Base-by-base conservation (phyloP, 495 filamentous ascomycete species). In the Podospora anserina region DNA sequence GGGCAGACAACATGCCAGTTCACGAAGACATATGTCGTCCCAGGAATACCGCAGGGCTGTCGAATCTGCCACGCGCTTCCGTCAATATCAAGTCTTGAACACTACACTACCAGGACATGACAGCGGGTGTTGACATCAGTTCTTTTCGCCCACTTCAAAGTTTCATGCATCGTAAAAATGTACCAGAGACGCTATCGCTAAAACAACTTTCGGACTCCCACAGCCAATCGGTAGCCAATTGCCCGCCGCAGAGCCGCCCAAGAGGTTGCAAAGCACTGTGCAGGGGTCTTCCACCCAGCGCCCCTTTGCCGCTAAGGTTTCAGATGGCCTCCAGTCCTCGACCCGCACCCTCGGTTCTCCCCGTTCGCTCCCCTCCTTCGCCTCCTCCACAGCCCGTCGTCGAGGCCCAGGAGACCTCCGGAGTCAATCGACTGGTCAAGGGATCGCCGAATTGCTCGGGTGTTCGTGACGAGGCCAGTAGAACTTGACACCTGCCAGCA, bases 281-380 rank as follows among this genome's bases (percentile, higher is more conserved):
- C 55, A 58, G 55, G 55, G 55, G 55, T 58, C 5, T 19, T 58
- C 55, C n/a, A 15, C 3, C 55, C n/a, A 26, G 55, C 55, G n/a
- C 63, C 53, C 54, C 65, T 68, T 66, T 66, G 67, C 70, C 71
- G 64, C 71, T 69, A 70, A 53, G 20, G 75, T 77, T 77, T 77
- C 75, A 77, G 71, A 65, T 60, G 30, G 26, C 49, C 62, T 58
- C 55, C 55, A 49, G 34, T 67, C 59, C 64, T 26, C 15, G 32
- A 28, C 65, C 57, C 34, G 44, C 26, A 61, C 32, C 23, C 60
- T 32, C 28, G 59, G 28, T 26, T 30, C 30, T 28, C 60, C 55
- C 44, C 32, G 18, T 30, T 61, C 58, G 16, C 23, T 49, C 30
- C 19, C 23, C 5, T 4, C 39, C 34, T 58, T 49, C 59, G 9